Evolutionary conservation across 1,284 basidiomycete genomes (phyloP), one percentile per base, ranked within the genome.

Genomic region (Lignosus rhinocerotis): DNA sequence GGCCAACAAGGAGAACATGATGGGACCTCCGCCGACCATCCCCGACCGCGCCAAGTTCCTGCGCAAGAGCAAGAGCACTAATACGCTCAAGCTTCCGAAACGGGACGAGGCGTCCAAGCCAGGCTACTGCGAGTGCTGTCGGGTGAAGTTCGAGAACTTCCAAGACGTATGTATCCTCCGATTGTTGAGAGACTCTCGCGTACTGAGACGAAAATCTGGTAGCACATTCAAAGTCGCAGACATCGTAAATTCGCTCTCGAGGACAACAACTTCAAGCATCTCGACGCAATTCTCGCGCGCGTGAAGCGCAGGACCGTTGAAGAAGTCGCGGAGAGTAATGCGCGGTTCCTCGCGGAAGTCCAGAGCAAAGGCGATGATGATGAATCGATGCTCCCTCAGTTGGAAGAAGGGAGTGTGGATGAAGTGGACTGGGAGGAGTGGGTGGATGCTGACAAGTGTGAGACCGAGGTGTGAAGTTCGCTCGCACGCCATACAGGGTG

Each of bases 61-160:
- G 51, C 80, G 83, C 67, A 93, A 90, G 73, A 88, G 87, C 67
- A 84, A 85, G 66, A 92, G 90, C 65, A 92, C 87, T 48, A 90
- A 89, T 68, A 90, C 88, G 0, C 74, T 93, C 48, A 80, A 84
- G 62, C 75, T 92, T 53, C 84, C 89, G 7, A 88, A 84, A 68
- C 84, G 92, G 39, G 89, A 93, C 61, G 93, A 94, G 76, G 90
- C 84, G 53, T 90, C 83, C 69, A 98, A 94, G 73, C 93, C 96
- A 7, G 97, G 97, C 10, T 99, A 98, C 75, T 99, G 97, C 75
- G 97, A 99, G 72, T 97, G 96, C 73, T 99, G 97, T 74, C 84
- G 96, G 21, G 70, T 84, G 55, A 93, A 94, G 72, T 99, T 96
- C 70, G 88, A 90, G 0, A 90, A 98, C 74, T 96, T 99, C 68